A percentile compares a stretch with the other conserved stretches of the same genome.
phyloP scores from a whole-genome alignment of 2,329 filamentous ascomycete species.

The Beauveria varroae region DNA sequence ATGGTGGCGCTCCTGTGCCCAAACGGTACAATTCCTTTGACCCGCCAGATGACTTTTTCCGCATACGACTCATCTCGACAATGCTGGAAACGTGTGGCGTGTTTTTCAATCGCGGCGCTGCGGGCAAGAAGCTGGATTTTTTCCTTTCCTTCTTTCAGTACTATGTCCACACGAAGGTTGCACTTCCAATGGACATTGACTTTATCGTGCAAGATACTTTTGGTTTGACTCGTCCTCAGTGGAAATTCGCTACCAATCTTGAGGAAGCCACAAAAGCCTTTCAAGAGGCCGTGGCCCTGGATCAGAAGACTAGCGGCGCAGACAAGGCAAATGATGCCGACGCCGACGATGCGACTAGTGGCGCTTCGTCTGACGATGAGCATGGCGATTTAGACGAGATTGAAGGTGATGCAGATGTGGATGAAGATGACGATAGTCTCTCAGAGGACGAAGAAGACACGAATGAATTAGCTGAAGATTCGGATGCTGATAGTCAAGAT shows the following conservation, averaged over 20 bases:
- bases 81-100: constrained; percentile 92
- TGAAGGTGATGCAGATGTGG: constrained; percentile 52
- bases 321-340: constrained; percentile 66
- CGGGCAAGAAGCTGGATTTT: constrained; percentile 96
- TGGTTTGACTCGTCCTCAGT: constrained; percentile 76
- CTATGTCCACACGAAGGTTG: constrained; percentile 85
- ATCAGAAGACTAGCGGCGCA: constrained; percentile 71
- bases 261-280: constrained; percentile 81
- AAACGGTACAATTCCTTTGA: constrained; percentile 74
- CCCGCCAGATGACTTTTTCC: constrained; percentile 89
- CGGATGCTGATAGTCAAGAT: constrained; percentile 46
- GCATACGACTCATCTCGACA: constrained; percentile 81
- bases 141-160: constrained; percentile 97
- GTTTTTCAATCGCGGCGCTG: constrained; percentile 88
- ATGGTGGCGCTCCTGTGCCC: constrained; percentile 76
- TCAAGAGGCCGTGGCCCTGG: constrained; percentile 78
- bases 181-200: constrained; percentile 92
- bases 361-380: constrained; percentile 69
- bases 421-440: constrained; percentile 50
- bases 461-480: constrained; percentile 43
- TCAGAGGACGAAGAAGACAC: constrained; percentile 52
- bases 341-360: constrained; percentile 64
- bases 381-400: constrained; percentile 60
- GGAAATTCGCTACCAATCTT: constrained; percentile 75
- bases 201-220: constrained; percentile 94